Base-by-base conservation (phyloP, 2,329 filamentous ascomycete species). In the Phoma sp. region DNA sequence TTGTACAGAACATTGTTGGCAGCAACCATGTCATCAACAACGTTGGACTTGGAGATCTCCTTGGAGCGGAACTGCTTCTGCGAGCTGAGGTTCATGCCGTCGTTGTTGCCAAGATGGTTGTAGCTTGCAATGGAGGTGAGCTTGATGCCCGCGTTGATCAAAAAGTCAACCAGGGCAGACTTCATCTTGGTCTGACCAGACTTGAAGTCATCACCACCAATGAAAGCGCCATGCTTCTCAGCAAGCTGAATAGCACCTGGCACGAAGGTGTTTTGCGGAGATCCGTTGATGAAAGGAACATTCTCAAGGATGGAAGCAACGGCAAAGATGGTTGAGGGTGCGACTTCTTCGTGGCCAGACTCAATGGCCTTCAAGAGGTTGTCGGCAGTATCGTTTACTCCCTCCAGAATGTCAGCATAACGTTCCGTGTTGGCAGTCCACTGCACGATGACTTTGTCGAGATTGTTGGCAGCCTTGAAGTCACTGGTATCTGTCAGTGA, bases 181-280 rank as follows among this genome's bases (percentile, higher is more conserved):
- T 99, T 99, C 95, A 99, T 99, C 87, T 99, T 99, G 76, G 95
- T 99, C 84, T 99, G 95, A 60, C 95, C 95, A 59, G 95, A 98
- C 83, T 99, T 99, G 88, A 99, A 99, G 81, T 99, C 95, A 71
- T 99, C 95, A 62, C 95, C 95, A 54, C 95, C 95, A 69, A 99
- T 92, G 81, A 96, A 99, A 59, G 93, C 87, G 52, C 85, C 84
- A 77, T 96, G 87, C 77, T 89, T 83, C 81, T 96, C 91, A 18
- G 95, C 95, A 53, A 99, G 87, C 72, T 93, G 83, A 65, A 98
- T 88, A 56, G 89, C 91, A 71, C 95, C 95, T 7, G 93, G 93
- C 17, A 99, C 93, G 70, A 99, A 98, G 36, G 95, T 99, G 84
- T 99, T 99, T 79, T 99, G 95, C 28, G 95, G 95, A 60, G 95